Percentiles rank a stretch among this genome's conserved stretches.
phyloP scores from a whole-genome alignment of 2,329 filamentous ascomycete species.

The Alternaria consortialis region DNA sequence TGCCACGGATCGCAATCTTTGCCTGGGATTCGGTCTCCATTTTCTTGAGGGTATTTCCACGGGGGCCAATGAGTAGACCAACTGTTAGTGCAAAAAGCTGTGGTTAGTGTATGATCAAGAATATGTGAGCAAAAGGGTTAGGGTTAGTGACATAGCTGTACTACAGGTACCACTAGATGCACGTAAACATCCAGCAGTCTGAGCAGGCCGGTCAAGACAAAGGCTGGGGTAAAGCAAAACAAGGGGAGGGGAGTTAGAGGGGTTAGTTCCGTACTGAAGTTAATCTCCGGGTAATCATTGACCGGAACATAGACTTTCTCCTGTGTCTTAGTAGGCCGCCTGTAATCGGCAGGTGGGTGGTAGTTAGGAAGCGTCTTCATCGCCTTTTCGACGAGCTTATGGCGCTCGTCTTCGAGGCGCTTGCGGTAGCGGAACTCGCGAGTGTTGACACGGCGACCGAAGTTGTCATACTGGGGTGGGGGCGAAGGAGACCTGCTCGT shows the following conservation, averaged over 20 bases:
- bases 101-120: conserved; percentile 80
- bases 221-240: conserved; percentile 56
- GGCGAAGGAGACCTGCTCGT: conserved; percentile 85
- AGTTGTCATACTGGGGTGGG: conserved; percentile 97
- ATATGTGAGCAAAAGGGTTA: conserved; percentile 40
- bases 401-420: conserved; percentile 96
- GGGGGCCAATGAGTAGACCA: conserved; percentile 99
- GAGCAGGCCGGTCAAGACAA: conserved; percentile 57
- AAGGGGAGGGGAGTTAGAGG: conserved; percentile 66
- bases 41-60: conserved; percentile 99
- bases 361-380: conserved; percentile 99
- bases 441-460: conserved; percentile 98
- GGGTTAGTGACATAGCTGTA: conserved; percentile 55
- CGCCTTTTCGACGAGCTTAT: conserved; percentile 98
- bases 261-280: conserved; percentile 99
- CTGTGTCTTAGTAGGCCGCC: conserved; percentile 98
- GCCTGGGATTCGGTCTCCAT: conserved; percentile 98
- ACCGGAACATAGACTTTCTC: conserved; percentile 99
- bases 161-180: conserved; percentile 47
- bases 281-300: conserved; percentile 99
- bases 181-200: conserved; percentile 39
- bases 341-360: conserved; percentile 97
- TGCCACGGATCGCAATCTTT: conserved; percentile 99
- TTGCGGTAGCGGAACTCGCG: conserved; percentile 98
- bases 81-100: conserved; percentile 87